A percentile compares a stretch with the other conserved stretches of the same genome.
Conservation (phyloP, 495 filamentous ascomycete species). For the Aspergillus bertholletiae region DNA sequence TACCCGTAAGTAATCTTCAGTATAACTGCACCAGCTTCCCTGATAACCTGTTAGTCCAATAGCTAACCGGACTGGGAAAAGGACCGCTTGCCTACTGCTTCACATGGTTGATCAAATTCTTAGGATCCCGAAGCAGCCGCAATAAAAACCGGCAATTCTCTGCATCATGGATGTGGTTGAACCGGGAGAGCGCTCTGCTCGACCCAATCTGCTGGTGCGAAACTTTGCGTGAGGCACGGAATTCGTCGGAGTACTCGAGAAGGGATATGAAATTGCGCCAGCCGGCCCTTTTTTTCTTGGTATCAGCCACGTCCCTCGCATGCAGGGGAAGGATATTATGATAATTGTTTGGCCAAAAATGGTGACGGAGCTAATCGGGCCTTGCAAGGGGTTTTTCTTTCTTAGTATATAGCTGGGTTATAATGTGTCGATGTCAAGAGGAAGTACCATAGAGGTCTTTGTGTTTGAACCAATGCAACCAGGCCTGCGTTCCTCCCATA, state of each 20-base stretch:
- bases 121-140: conserved; percentile 31
- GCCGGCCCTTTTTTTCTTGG: conserved; percentile 24
- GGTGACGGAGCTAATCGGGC: conserved; percentile 48
- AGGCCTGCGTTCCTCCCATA: conserved; percentile 39
- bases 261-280: conserved; percentile 26
- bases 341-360: conserved; percentile 45
- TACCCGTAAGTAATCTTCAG: conserved; percentile 50
- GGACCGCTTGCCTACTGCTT: conserved; percentile 33
- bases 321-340: conserved; percentile 15
- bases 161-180: conserved; percentile 29
- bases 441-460: conserved; percentile 44
- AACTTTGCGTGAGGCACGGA: neutral
- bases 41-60: conserved; percentile 22
- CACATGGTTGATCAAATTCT: conserved; percentile 30
- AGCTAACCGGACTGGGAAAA: conserved; percentile 31
- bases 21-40: conserved; percentile 40
- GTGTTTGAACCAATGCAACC: conserved; percentile 46
- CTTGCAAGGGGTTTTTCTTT: too few species aligned
- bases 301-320: neutral
- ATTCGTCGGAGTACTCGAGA: neutral
- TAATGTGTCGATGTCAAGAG: neutral
- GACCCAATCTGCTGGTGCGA: neutral
- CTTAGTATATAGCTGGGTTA: too few species aligned
- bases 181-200: conserved; percentile 22
- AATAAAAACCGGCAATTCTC: conserved; percentile 39